These are phyloP conservation scores for Globisporangium abappressorium DNA, from an alignment of 352 stramenopile genomes.

Conservation along the genomic window DNA sequence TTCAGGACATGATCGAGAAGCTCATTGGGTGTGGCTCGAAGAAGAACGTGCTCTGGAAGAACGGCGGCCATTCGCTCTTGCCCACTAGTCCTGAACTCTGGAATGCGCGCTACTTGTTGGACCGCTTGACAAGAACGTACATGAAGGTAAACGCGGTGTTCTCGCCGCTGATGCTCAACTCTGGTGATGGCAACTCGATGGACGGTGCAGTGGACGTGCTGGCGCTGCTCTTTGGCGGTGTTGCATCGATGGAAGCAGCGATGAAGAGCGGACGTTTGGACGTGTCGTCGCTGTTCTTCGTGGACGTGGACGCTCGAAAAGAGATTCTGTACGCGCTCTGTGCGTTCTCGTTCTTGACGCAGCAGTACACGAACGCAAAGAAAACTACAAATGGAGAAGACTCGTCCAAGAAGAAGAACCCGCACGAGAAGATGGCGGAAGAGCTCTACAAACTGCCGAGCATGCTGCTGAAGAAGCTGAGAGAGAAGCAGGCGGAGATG, in stretches of 20 bases:
- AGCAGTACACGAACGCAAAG: constrained; percentile 40
- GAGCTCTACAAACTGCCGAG: constrained; percentile 65
- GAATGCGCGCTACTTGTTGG: constrained; percentile 68
- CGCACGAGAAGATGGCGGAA: constrained; percentile 52
- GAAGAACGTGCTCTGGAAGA: constrained; percentile 93
- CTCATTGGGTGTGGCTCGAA: constrained; percentile 58
- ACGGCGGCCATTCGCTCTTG: constrained; percentile 82
- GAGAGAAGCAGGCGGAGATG: constrained; percentile 45
- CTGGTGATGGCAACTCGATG: constrained; percentile 16
- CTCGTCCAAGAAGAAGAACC: constrained; percentile 11
- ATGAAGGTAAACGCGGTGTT: constrained; percentile 43
- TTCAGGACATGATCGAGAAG: constrained; percentile 67
- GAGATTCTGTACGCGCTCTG: constrained; percentile 77
- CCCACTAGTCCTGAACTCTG: constrained; percentile 59
- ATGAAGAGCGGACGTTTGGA: constrained; percentile 78
- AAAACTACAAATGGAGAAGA: background rate
- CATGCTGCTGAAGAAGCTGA: constrained; percentile 60
- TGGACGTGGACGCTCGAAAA: constrained; percentile 55
- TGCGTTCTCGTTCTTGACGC: constrained; percentile 77
- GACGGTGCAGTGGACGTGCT: constrained; percentile 65
- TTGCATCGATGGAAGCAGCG: constrained; percentile 69
- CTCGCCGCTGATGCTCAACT: constrained; percentile 22
- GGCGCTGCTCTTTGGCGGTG: constrained; percentile 69
- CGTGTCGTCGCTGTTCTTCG: constrained; percentile 74
- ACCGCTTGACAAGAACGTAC: constrained; percentile 58